Conservation (phyloP, 805 yeast species). For the Grigorovia jiainica region DNA sequence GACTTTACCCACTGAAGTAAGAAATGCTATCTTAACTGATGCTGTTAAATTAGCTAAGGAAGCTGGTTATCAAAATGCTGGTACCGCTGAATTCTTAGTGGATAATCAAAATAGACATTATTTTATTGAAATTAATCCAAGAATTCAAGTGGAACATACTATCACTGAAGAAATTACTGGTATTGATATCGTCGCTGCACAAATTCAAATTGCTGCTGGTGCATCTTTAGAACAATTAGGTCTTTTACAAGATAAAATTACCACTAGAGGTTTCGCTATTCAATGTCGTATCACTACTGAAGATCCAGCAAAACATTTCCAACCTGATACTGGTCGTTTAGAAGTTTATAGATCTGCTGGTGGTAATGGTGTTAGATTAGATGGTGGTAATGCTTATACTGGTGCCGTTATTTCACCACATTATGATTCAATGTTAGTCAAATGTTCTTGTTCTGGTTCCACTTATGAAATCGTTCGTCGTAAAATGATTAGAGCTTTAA, state of each 20-base stretch:
- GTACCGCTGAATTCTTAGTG: constrained; percentile 96
- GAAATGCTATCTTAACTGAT: constrained; percentile 88
- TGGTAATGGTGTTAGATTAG: constrained; percentile 98
- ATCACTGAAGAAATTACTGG: constrained; percentile 98
- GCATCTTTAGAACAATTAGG: constrained; percentile 90
- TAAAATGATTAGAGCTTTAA: constrained; percentile 93
- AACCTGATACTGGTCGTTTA: constrained; percentile 96
- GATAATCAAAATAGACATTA: constrained; percentile 91
- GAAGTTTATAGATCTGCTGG: constrained; percentile 98
- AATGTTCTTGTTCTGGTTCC: constrained; percentile 94
- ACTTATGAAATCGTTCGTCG: constrained; percentile 94
- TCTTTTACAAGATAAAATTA: constrained; percentile 84
- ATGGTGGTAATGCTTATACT: constrained; percentile 97
- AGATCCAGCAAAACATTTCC: constrained; percentile 93
- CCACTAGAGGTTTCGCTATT: constrained; percentile 94
- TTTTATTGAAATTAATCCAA: constrained; percentile 96
- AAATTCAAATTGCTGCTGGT: constrained; percentile 97
- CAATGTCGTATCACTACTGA: constrained; percentile 99
- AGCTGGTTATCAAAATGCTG: constrained; percentile 92
- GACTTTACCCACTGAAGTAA: constrained; percentile 68
- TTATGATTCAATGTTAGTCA: constrained; percentile 96
- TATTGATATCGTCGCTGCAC: constrained; percentile 95
- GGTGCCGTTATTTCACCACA: constrained; percentile 96
- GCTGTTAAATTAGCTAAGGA: constrained; percentile 86
- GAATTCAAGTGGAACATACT: constrained; percentile 97